phyloP scores from a whole-genome alignment of 805 yeast species.

The Starmerella potacharoeniae region DNA sequence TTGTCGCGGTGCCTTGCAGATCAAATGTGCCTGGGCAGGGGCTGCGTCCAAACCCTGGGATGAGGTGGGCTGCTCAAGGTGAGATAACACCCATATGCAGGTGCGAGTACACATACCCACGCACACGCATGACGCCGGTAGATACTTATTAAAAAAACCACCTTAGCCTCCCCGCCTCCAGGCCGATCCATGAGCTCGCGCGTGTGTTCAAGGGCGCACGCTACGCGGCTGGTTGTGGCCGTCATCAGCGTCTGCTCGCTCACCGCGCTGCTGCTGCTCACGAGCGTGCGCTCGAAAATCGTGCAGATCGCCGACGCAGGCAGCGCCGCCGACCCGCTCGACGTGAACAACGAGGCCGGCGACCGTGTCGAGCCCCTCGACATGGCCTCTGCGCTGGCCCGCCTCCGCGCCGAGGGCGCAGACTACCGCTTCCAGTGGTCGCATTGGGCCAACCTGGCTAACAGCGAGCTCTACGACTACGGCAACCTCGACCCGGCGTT shows the following conservation, averaged over 20 bases:
- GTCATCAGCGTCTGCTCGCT: neutral
- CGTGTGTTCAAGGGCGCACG: conserved; percentile 8
- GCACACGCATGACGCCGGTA: too few species aligned
- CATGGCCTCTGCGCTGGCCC: neutral
- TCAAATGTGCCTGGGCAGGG: neutral
- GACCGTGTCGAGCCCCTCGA: neutral
- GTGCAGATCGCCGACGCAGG: neutral
- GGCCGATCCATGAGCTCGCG: neutral
- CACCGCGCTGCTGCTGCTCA: neutral
- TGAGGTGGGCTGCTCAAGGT: neutral
- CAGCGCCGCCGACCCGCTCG: neutral
- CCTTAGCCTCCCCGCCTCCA: too few species aligned
- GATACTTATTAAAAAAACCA: too few species aligned
- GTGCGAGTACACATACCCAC: neutral
- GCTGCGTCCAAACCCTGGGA: neutral
- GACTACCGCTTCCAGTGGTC: conserved; percentile 20
- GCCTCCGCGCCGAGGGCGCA: neutral
- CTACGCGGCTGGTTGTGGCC: neutral
- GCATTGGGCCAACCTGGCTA: conserved; percentile 22
- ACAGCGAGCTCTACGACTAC: conserved; percentile 1
- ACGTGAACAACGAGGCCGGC: neutral
- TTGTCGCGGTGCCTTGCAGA: neutral
- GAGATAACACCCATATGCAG: neutral
- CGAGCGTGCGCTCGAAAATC: neutral
- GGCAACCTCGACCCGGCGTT: conserved; percentile 5